Conservation (phyloP, 371 early-diverging fungal genomes). For the Rhizomucor miehei region DNA sequence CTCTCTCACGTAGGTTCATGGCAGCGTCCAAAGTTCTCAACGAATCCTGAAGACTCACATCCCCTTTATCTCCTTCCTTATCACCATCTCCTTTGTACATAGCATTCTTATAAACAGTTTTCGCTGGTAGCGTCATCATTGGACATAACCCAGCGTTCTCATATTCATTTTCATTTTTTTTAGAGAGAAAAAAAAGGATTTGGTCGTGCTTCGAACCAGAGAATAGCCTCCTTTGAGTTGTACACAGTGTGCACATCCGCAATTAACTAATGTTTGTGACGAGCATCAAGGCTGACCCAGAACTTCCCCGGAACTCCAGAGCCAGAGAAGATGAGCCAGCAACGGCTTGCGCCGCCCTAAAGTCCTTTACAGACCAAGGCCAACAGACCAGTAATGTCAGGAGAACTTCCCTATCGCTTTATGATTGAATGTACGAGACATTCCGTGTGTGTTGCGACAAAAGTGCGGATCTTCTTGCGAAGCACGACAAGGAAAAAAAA, state of each 20-base stretch:
- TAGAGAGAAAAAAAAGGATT: constrained; percentile 1
- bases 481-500: constrained; percentile 9
- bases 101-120: too few species aligned
- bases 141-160: too few species aligned
- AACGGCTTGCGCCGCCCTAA: constrained; percentile 8
- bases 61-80: too few species aligned
- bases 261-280: constrained; percentile 11
- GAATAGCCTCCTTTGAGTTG: constrained; percentile 16
- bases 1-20: too few species aligned
- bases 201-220: constrained; percentile 5
- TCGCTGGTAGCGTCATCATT: too few species aligned
- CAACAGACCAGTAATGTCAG: constrained; percentile 14
- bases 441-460: constrained; percentile 14
- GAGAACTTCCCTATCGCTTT: constrained; percentile 15
- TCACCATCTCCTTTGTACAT: too few species aligned
- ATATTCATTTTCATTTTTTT: constrained; percentile 9
- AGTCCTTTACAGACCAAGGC: constrained; percentile 9
- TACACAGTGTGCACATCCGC: constrained; percentile 11
- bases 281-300: neutral
- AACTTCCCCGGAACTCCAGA: constrained; percentile 6
- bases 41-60: too few species aligned
- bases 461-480: constrained; percentile 12
- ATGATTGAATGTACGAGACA: constrained; percentile 2
- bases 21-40: too few species aligned
- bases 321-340: neutral